Evolutionary conservation across 2,329 filamentous ascomycete genomes (phyloP).

Genomic region (Xylariales sp.): DNA sequence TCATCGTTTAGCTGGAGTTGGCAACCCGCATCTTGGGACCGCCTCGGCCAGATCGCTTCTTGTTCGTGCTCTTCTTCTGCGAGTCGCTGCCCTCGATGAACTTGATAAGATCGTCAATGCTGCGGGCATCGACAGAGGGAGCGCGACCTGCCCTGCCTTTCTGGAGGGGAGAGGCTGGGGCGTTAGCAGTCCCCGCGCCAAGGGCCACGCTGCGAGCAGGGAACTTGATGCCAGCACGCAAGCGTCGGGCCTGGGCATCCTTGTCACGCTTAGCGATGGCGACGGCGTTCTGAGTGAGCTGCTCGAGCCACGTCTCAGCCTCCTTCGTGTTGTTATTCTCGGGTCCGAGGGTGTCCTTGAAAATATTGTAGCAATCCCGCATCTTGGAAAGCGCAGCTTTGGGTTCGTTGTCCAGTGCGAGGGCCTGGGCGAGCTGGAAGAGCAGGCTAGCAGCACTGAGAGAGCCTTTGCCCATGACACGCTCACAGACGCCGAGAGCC

Average conservation of each 20-base stretch:
- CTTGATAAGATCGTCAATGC: slow-evolving; percentile 87
- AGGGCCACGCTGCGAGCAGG: slow-evolving; percentile 60
- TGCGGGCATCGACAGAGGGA: slow-evolving; percentile 65
- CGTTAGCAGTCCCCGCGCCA: slow-evolving; percentile 33
- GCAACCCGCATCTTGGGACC: slow-evolving; percentile 49
- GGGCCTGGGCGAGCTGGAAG: slow-evolving; percentile 93
- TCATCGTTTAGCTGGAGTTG: slow-evolving; percentile 3
- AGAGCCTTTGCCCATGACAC: slow-evolving; percentile 82
- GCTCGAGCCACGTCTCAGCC: slow-evolving; percentile 92
- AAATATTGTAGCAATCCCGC: slow-evolving; percentile 96
- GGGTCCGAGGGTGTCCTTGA: slow-evolving; percentile 78
- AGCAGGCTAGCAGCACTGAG: slow-evolving; percentile 92
- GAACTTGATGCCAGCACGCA: slow-evolving; percentile 67
- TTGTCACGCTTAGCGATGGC: slow-evolving; percentile 92
- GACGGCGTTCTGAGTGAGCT: slow-evolving; percentile 92
- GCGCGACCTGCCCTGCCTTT: slow-evolving; percentile 22
- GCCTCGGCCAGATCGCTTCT: slow-evolving; percentile 50
- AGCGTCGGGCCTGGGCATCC: slow-evolving; percentile 70
- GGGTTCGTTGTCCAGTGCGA: slow-evolving; percentile 92
- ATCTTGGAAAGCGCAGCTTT: slow-evolving; percentile 89
- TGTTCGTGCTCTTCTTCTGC: slow-evolving; percentile 43
- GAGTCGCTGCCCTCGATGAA: slow-evolving; percentile 80
- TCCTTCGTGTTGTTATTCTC: slow-evolving; percentile 98
- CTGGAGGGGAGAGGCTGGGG: slow-evolving; percentile 27
- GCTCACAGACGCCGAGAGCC: slow-evolving; percentile 82